Conservation (phyloP, 768 basidiomycete genomes). For the Tylopilus felleus region DNA sequence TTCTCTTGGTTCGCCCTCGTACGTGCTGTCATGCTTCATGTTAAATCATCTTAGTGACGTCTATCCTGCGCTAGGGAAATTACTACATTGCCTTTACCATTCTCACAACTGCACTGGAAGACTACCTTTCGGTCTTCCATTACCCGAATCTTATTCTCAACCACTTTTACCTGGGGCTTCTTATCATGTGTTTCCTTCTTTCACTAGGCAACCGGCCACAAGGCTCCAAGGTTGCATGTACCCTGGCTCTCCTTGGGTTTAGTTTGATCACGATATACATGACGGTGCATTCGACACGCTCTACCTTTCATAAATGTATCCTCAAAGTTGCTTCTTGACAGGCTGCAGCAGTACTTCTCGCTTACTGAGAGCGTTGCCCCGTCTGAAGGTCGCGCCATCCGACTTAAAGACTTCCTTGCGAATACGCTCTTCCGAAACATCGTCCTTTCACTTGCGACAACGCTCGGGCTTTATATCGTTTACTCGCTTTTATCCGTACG, state of each 20-base stretch:
- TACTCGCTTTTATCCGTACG: conserved; percentile 82
- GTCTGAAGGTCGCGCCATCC: conserved; percentile 43
- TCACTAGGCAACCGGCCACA: conserved; percentile 89
- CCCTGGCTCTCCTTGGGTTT: conserved; percentile 81
- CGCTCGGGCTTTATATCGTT: conserved; percentile 83
- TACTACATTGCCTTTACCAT: conserved; percentile 88
- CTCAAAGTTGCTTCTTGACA: conserved; percentile 25
- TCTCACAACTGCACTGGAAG: conserved; percentile 69
- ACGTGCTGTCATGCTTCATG: conserved; percentile 20
- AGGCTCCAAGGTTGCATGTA: conserved; percentile 85
- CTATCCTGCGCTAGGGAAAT: conserved; percentile 61
- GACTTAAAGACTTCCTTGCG: conserved; percentile 56
- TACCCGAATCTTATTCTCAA: conserved; percentile 74
- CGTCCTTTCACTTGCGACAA: conserved; percentile 82
- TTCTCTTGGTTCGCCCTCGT: conserved; percentile 75
- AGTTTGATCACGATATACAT: conserved; percentile 90
- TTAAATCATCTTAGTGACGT: neutral
- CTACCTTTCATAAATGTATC: too few species aligned
- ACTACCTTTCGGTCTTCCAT: conserved; percentile 54
- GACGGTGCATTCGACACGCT: conserved; percentile 53
- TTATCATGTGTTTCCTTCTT: conserved; percentile 85
- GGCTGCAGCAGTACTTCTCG: conserved; percentile 76
- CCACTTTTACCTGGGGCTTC: conserved; percentile 84
- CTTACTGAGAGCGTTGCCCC: conserved; percentile 57
- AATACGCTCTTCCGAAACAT: conserved; percentile 83